These are phyloP conservation scores for Cyamopsis tetragonoloba DNA, from an alignment of 306 rosid species.

Conservation along the genomic window DNA sequence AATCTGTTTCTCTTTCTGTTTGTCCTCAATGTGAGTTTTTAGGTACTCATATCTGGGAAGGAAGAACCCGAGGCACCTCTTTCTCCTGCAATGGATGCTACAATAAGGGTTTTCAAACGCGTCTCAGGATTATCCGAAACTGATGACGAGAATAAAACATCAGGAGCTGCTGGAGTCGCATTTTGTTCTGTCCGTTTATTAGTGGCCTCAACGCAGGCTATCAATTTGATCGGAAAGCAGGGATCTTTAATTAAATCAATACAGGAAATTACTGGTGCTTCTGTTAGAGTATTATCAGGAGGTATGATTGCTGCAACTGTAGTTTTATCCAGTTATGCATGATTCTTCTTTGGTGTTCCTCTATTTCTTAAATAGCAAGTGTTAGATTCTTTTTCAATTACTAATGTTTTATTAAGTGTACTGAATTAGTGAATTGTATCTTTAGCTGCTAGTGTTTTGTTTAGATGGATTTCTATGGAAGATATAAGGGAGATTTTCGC, in stretches of 20 bases:
- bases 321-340: neutral
- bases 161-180: conserved; percentile 48
- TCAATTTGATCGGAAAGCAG: conserved; percentile 94
- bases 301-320: conserved; percentile 44
- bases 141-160: conserved; percentile 42
- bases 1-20: neutral
- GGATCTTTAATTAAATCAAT: conserved; percentile 89
- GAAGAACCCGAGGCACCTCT: conserved; percentile 72
- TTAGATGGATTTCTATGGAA: neutral
- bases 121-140: conserved; percentile 70
- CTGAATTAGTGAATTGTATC: conserved; percentile 12
- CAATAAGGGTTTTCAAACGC: conserved; percentile 73
- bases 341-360: neutral
- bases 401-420: conserved; percentile 6
- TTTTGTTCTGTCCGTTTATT: conserved; percentile 72
- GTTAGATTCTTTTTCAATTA: conserved; percentile 6
- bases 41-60: conserved; percentile 92
- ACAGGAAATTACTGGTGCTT: conserved; percentile 75
- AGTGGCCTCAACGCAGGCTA: conserved; percentile 96
- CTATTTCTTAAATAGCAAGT: neutral
- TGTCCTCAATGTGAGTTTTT: conserved; percentile 6
- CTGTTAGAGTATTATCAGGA: conserved; percentile 77
- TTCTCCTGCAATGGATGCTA: conserved; percentile 98
- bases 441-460: neutral
- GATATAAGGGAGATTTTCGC: neutral